phyloP scores from a whole-genome alignment of 2,329 filamentous ascomycete genomes.

The Teratosphaeria gauchensis region DNA sequence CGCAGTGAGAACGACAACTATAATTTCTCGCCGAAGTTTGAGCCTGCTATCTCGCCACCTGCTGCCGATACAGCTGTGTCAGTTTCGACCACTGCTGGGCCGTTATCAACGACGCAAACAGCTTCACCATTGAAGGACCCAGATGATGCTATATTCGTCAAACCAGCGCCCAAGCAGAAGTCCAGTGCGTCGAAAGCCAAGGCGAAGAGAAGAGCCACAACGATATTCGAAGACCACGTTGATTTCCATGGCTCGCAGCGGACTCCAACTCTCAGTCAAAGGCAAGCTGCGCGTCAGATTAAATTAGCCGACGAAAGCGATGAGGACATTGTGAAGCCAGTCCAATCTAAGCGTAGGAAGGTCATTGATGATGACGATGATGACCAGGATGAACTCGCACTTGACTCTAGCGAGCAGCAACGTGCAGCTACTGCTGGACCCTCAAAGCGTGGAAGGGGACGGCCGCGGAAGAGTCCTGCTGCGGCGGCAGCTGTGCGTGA shows the following conservation, averaged over 20 bases:
- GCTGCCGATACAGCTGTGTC: background rate
- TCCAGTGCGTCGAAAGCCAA: constrained; percentile 4
- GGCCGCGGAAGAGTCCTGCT: constrained; percentile 10
- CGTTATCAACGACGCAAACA: background rate
- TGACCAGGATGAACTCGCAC: constrained; percentile 15
- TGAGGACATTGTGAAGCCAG: background rate
- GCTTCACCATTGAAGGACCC: background rate
- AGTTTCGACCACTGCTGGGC: background rate
- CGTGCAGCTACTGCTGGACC: background rate
- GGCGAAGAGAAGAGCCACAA: constrained; percentile 21
- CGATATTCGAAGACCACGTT: constrained; percentile 27
- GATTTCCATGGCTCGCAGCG: constrained; percentile 11
- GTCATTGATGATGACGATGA: constrained; percentile 15
- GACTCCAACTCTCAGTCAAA: constrained; percentile 22
- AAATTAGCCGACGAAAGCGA: constrained; percentile 11
- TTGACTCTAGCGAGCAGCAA: constrained; percentile 2
- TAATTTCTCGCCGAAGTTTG: background rate
- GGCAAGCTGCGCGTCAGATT: constrained; percentile 22
- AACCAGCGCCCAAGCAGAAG: constrained; percentile 12
- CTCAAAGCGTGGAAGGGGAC: constrained; percentile 36
- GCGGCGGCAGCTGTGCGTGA: constrained; percentile 7
- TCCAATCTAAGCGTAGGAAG: constrained; percentile 8
- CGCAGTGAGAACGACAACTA: background rate
- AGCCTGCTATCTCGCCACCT: background rate
- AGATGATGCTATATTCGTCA: constrained; percentile 9